These are phyloP conservation scores for Diophrys appendiculata DNA, from an alignment of 73 alveolate species.

Conservation along the genomic window DNA sequence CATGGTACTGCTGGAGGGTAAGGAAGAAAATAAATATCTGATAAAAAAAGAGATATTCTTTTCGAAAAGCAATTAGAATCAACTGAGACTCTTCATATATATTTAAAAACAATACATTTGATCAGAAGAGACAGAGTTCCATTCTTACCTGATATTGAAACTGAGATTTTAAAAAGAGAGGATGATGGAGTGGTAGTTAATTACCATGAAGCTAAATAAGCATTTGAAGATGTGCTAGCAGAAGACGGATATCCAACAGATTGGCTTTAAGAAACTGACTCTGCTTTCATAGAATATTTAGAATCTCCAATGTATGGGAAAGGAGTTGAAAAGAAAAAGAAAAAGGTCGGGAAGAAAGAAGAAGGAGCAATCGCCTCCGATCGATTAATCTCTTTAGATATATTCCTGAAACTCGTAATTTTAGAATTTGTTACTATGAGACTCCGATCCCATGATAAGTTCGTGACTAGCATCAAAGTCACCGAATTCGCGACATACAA, in stretches of 20 bases:
- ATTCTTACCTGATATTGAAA: slow-evolving; percentile 52
- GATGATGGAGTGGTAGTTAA: slow-evolving; percentile 48
- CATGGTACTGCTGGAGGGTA: not conserved
- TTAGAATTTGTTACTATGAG: slow-evolving; percentile 28
- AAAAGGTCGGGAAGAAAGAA: too few relatives aligned
- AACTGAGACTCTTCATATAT: slow-evolving; percentile 44
- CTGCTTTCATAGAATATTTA: not conserved
- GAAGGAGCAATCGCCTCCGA: too few relatives aligned
- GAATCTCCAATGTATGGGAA: slow-evolving; percentile 35
- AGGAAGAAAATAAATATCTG: too few relatives aligned
- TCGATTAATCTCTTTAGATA: slow-evolving; percentile 29
- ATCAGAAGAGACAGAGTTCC: slow-evolving; percentile 41
- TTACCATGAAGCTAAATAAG: slow-evolving; percentile 36
- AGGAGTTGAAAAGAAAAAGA: too few relatives aligned
- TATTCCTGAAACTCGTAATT: slow-evolving; percentile 25
- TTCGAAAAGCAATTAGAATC: slow-evolving; percentile 53
- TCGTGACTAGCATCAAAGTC: slow-evolving; percentile 21
- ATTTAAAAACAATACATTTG: slow-evolving; percentile 36
- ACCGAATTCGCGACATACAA: slow-evolving; percentile 5
- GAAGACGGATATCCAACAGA: not conserved
- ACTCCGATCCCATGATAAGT: slow-evolving; percentile 25
- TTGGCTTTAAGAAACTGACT: not conserved
- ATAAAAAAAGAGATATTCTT: slow-evolving; percentile 37
- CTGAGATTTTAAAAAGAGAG: slow-evolving; percentile 32
- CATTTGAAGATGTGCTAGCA: slow-evolving; percentile 3